Evolutionary conservation across 352 stramenopile genomes (phyloP), one percentile per base, ranked within the genome.

Genomic region (Phytophthora brassicae): DNA sequence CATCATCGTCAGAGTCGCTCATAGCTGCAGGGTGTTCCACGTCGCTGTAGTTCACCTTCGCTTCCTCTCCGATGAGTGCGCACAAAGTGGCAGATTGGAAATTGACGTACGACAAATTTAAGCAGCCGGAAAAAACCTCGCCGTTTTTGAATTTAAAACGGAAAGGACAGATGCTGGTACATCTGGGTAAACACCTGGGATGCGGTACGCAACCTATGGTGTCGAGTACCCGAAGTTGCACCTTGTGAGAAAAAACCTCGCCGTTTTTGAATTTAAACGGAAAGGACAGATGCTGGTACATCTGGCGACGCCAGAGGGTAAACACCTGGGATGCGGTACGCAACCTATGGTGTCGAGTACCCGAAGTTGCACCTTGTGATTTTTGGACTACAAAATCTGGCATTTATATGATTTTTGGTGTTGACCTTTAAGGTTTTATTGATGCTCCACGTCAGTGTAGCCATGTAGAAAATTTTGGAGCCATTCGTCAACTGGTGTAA

Each of bases 1-100:
- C 78, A 46, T 84, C 72, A 24, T 84, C 68, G 46, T 84, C 75
- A 6, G 75, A 84, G 47, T 78, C 74, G 53, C 73, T 72, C 77
- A 79, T 86, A 36, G 50, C 63, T 61, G 42, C 26, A 17, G 35
- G 11, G 31, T 35, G 23, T 44, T 45, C 8, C 39, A 19, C 8
- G 39, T 45, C 39, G 39, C 39, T 45, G n/a, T n/a, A 8, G 19
- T 9, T 17, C 39, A 24, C 35, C 8, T 44, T 59, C 54, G 41
- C 48, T 61, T 72, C 43, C 35, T 11, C 43, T 22, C 47, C 38
- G 4, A 16, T n/a, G 36, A 54, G 51, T 56, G 64, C 46, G 38
- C 39, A 24, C 38, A 24, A 24, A 22, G 17, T 19, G 9, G 9
- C 39, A 17, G 51, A 68, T 48, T 64, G 28, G 38, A 26, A 41